Conservation (phyloP, 1,139 yeast genomes). For the Zygotorulaspora mrakii region DNA sequence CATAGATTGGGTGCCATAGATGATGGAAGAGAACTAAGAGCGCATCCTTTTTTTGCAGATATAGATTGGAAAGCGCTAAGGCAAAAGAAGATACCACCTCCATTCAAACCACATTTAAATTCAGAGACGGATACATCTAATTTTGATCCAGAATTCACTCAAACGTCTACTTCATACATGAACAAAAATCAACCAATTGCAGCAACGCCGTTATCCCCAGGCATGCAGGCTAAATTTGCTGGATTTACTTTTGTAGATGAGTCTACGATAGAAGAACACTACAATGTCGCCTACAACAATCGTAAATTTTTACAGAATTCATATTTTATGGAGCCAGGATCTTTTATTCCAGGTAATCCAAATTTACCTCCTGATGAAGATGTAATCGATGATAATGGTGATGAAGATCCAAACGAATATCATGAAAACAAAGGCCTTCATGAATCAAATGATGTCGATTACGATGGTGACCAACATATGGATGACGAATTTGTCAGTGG, state of each 20-base stretch:
- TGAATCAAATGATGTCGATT: slow-evolving; percentile 24
- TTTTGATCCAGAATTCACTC: slow-evolving; percentile 95
- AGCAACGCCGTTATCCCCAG: slow-evolving; percentile 73
- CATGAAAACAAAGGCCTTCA: slow-evolving; percentile 22
- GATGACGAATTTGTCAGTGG: slow-evolving; percentile 87
- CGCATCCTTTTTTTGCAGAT: slow-evolving; percentile 86
- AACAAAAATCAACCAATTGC: slow-evolving; percentile 48
- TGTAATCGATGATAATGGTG: slow-evolving; percentile 73
- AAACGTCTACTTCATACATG: slow-evolving; percentile 78
- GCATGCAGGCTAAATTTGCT: slow-evolving; percentile 90
- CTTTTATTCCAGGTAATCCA: slow-evolving; percentile 75
- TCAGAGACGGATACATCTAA: slow-evolving; percentile 93
- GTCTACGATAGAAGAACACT: slow-evolving; percentile 86
- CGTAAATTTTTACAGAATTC: slow-evolving; percentile 36
- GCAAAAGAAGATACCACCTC: slow-evolving; percentile 89
- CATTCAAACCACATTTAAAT: slow-evolving; percentile 88
- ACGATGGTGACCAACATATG: slow-evolving; percentile 40
- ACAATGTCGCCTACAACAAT: slow-evolving; percentile 39
- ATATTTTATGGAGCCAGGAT: slow-evolving; percentile 52
- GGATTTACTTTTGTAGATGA: slow-evolving; percentile 96
- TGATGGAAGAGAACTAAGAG: slow-evolving; percentile 88
- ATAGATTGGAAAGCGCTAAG: slow-evolving; percentile 81
- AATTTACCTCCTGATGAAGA: slow-evolving; percentile 79
- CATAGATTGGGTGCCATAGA: slow-evolving; percentile 88
- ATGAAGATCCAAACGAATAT: slow-evolving; percentile 44